These are phyloP conservation scores for Flaveria trinervia DNA, from an alignment of 129 eudicot genomes.

Conservation along the genomic window DNA sequence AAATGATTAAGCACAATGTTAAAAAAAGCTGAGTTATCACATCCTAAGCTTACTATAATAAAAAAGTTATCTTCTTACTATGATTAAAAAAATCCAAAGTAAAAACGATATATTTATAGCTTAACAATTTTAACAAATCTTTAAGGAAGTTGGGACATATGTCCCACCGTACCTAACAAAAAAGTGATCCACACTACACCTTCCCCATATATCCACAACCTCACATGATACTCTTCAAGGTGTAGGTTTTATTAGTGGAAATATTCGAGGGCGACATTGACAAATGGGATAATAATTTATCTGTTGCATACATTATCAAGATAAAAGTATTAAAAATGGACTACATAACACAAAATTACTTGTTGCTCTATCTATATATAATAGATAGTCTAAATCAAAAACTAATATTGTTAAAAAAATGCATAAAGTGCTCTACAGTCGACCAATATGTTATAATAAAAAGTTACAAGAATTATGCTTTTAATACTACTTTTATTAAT, in stretches of 20 bases:
- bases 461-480: not conserved
- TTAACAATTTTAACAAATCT: not conserved
- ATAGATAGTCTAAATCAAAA: not conserved
- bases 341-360: not conserved
- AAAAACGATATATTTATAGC: not conserved
- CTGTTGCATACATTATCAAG: not conserved
- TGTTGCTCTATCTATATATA: not conserved
- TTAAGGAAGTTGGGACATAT: not conserved
- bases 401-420: not conserved
- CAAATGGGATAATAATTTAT: not conserved
- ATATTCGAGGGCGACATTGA: not conserved
- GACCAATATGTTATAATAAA: not conserved
- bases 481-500: too few species aligned
- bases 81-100: not conserved
- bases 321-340: not conserved
- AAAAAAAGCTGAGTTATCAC: too few species aligned
- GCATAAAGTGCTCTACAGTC: not conserved
- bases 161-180: constrained; percentile 1
- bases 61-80: not conserved
- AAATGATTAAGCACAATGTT: too few species aligned
- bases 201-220: not conserved
- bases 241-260: not conserved
- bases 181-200: not conserved
- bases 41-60: too few species aligned
- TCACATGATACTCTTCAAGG: constrained; percentile 5